Evolutionary conservation across 352 stramenopile genomes (phyloP).

Genomic region (Phytophthora constricta): DNA sequence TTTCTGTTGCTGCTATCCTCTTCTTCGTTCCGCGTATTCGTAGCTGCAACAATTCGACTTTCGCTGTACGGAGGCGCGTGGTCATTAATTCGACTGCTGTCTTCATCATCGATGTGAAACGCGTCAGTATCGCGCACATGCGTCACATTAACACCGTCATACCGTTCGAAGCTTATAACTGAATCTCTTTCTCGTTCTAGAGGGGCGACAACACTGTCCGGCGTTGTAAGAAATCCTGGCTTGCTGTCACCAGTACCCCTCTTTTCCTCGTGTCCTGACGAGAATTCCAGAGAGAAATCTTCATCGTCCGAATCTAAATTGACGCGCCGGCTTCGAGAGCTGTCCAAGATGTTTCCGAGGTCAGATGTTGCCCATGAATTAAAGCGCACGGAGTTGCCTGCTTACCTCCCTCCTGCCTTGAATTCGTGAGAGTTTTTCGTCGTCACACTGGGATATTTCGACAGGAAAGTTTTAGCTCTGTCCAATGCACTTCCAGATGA

Average conservation of each 20-base stretch:
- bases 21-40: constrained; percentile 3
- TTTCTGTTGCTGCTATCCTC: constrained; percentile 8
- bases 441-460: constrained; percentile 66
- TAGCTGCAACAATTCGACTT: background rate
- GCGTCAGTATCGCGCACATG: background rate
- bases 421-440: constrained; percentile 14
- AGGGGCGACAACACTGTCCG: background rate
- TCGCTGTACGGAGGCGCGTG: background rate
- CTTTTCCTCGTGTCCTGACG: constrained; percentile 14
- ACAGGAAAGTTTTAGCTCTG: constrained; percentile 76
- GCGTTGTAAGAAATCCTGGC: background rate
- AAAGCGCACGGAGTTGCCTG: background rate
- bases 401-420: constrained; percentile 15
- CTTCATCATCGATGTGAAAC: constrained; percentile 3
- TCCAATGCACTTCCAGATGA: constrained; percentile 52
- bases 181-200: background rate
- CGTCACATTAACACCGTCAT: background rate
- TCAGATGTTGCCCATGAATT: background rate
- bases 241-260: background rate
- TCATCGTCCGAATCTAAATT: constrained; percentile 68
- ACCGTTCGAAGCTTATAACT: background rate
- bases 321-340: constrained; percentile 33
- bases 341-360: background rate
- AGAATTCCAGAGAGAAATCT: constrained; percentile 48
- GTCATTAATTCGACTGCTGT: constrained; percentile 11